Evolutionary conservation across 2,329 filamentous ascomycete genomes (phyloP).

Genomic region (Teratosphaeria pseudoeucalypti): DNA sequence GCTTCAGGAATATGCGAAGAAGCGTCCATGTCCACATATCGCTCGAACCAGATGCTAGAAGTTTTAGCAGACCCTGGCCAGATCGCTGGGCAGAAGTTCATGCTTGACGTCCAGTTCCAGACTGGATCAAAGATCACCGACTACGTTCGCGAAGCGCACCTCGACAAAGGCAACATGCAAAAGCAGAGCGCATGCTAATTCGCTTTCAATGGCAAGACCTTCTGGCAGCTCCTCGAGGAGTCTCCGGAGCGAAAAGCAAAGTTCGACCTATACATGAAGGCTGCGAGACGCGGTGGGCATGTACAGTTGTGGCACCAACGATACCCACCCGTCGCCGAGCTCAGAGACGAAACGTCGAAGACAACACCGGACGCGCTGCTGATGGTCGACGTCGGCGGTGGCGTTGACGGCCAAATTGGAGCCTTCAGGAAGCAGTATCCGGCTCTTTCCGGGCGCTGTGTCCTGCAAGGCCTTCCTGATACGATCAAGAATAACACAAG

Average conservation of each 20-base stretch:
- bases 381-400: constrained; percentile 11
- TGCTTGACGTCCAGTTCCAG: background rate
- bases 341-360: background rate
- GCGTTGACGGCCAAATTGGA: constrained; percentile 3
- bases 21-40: background rate
- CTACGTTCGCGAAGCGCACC: background rate
- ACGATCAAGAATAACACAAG: constrained; percentile 3
- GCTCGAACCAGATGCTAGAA: background rate
- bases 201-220: background rate
- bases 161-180: background rate
- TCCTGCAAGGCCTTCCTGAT: constrained; percentile 9
- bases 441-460: constrained; percentile 5
- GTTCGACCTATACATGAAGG: constrained; percentile 9
- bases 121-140: background rate
- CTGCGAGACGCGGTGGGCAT: background rate
- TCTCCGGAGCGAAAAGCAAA: constrained; percentile 7
- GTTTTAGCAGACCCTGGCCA: background rate
- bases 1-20: background rate
- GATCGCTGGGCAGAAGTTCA: background rate
- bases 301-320: constrained; percentile 7
- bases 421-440: constrained; percentile 3
- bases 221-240: background rate
- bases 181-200: background rate
- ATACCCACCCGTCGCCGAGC: constrained; percentile 3
- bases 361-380: constrained; percentile 1